Conservation (phyloP, 306 rosid genomes). For the Cucurbita ficifolia region DNA sequence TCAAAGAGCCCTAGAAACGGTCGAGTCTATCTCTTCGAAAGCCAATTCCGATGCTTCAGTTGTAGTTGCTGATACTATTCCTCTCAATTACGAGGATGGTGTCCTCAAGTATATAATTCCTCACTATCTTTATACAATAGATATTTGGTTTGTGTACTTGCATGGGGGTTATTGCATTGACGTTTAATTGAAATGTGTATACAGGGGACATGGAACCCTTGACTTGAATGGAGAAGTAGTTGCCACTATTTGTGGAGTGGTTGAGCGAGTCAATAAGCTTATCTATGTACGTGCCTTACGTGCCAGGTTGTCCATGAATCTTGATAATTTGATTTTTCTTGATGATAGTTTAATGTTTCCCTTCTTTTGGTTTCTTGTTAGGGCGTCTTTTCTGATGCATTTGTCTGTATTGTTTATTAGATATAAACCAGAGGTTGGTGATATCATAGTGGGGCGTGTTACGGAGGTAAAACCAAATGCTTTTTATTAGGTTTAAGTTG, state of each 20-base stretch:
- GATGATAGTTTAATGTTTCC: not conserved
- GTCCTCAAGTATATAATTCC: constrained; percentile 22
- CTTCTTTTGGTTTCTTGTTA: not conserved
- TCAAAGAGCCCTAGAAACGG: constrained; percentile 49
- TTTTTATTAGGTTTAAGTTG: not conserved
- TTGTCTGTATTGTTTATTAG: constrained; percentile 13
- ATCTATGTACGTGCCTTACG: constrained; percentile 72
- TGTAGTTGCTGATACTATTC: constrained; percentile 62
- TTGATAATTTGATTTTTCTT: not conserved
- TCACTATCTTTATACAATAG: not conserved
- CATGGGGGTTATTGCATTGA: not conserved
- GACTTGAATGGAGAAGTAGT: constrained; percentile 58
- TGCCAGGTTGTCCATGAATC: constrained; percentile 31
- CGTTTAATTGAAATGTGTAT: not conserved
- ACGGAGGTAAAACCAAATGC: constrained; percentile 38
- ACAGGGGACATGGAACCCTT: constrained; percentile 78
- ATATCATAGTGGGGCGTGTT: constrained; percentile 74
- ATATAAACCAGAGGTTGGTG: constrained; percentile 95
- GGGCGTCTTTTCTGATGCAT: not conserved
- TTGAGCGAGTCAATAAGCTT: constrained; percentile 83
- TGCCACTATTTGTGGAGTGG: constrained; percentile 74
- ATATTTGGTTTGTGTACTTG: not conserved
- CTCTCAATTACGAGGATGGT: constrained; percentile 66
- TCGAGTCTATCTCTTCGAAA: constrained; percentile 50
- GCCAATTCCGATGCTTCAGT: constrained; percentile 67